A percentile compares a stretch with the other conserved stretches of the same genome.
phyloP scores from a whole-genome alignment of 805 yeast genomes.

The Candida coquimbonensis region DNA sequence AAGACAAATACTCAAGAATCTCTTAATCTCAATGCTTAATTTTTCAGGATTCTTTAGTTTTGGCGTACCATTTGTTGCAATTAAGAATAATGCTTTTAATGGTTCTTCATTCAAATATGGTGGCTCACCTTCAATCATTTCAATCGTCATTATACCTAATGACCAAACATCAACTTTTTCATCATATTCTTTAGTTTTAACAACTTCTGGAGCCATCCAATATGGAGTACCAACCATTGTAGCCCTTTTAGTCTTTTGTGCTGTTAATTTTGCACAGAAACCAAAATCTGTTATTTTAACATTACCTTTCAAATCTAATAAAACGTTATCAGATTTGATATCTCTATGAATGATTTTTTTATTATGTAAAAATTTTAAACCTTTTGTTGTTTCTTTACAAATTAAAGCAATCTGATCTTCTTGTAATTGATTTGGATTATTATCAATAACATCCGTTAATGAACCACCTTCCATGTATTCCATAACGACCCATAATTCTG shows the following conservation, averaged over 20 bases:
- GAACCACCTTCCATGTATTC: constrained; percentile 99
- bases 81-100: constrained; percentile 83
- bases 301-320: constrained; percentile 72
- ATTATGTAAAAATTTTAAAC: constrained; percentile 84
- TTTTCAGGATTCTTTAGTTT: constrained; percentile 85
- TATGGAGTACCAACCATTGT: constrained; percentile 99
- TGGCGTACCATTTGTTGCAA: constrained; percentile 97
- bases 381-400: constrained; percentile 84
- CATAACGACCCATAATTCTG: constrained; percentile 98
- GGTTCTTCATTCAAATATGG: constrained; percentile 97
- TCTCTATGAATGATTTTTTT: constrained; percentile 95
- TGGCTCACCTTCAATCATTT: constrained; percentile 98
- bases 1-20: constrained; percentile 82
- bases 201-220: constrained; percentile 99
- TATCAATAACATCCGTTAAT: constrained; percentile 89
- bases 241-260: constrained; percentile 80
- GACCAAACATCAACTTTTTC: constrained; percentile 99
- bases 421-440: constrained; percentile 59
- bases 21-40: constrained; percentile 69
- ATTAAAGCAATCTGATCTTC: constrained; percentile 91
- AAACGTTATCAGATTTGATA: constrained; percentile 92
- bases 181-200: constrained; percentile 89
- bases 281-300: constrained; percentile 97
- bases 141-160: constrained; percentile 95
- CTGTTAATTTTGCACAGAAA: constrained; percentile 90